Evolutionary conservation across 2,329 filamentous ascomycete genomes (phyloP).

Genomic region (Xylariaceae sp.): DNA sequence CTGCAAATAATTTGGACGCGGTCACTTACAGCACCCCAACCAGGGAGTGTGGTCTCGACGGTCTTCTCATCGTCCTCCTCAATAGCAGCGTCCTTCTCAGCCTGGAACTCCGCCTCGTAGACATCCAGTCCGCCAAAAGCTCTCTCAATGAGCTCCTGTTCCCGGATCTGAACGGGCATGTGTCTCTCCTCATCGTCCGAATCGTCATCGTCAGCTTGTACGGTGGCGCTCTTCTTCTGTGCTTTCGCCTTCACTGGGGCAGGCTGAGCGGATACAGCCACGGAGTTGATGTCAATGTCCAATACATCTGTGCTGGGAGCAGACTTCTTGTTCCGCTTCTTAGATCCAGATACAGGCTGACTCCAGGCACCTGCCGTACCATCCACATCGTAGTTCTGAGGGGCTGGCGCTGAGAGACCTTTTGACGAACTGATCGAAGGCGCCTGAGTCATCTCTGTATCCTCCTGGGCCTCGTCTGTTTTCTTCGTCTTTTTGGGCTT

Average conservation of each 20-base stretch:
- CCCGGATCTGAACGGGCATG: slow-evolving; percentile 53
- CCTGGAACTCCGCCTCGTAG: slow-evolving; percentile 64
- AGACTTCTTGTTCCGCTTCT: slow-evolving; percentile 28
- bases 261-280: slow-evolving; percentile 23
- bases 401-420: slow-evolving; percentile 20
- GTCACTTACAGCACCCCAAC: slow-evolving; percentile 65
- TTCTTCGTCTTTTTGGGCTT: slow-evolving; percentile 31
- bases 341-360: slow-evolving; percentile 23
- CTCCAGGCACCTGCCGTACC: slow-evolving; percentile 32
- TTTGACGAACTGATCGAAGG: slow-evolving; percentile 22
- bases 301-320: slow-evolving; percentile 23
- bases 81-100: slow-evolving; percentile 64
- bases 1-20: slow-evolving; percentile 33
- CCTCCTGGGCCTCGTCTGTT: slow-evolving; percentile 39
- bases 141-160: slow-evolving; percentile 66
- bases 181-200: slow-evolving; percentile 47
- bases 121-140: slow-evolving; percentile 89
- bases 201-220: slow-evolving; percentile 33
- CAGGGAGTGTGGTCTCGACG: slow-evolving; percentile 78
- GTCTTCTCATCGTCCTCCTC: slow-evolving; percentile 73
- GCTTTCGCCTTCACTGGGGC: slow-evolving; percentile 23
- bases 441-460: slow-evolving; percentile 31
- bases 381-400: slow-evolving; percentile 14
- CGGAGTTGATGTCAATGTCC: slow-evolving; percentile 29
- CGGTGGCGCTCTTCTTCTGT: slow-evolving; percentile 29